Conservation (phyloP, 2,329 filamentous ascomycete species). For the Nigrograna mackinnonii region DNA sequence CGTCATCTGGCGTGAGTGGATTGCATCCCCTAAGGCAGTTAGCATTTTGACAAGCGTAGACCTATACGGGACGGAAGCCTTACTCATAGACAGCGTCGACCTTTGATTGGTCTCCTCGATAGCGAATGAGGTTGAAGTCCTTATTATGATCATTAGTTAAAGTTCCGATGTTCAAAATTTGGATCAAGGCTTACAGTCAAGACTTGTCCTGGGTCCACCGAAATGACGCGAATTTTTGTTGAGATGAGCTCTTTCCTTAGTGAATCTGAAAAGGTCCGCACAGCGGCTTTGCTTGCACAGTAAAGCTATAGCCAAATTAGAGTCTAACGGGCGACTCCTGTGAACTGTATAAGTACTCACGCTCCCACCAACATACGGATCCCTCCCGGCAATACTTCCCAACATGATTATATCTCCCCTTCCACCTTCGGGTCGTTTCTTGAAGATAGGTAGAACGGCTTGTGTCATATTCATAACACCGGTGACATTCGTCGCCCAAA, state of each 20-base stretch:
- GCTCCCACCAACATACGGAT: slow-evolving; percentile 78
- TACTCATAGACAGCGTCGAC: slow-evolving; percentile 81
- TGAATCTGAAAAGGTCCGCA: slow-evolving; percentile 79
- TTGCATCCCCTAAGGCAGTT: slow-evolving; percentile 55
- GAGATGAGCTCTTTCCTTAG: slow-evolving; percentile 79
- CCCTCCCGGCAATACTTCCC: slow-evolving; percentile 82
- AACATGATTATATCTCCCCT: slow-evolving; percentile 92
- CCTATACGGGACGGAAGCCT: slow-evolving; percentile 3
- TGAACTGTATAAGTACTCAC: slow-evolving; percentile 10
- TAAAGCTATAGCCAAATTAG: slow-evolving; percentile 51
- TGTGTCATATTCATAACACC: slow-evolving; percentile 96
- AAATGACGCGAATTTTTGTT: slow-evolving; percentile 78
- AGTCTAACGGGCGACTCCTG: neutral
- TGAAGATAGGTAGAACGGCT: slow-evolving; percentile 79
- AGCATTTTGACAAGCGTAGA: slow-evolving; percentile 4
- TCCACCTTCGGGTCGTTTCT: slow-evolving; percentile 67
- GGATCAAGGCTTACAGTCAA: slow-evolving; percentile 60
- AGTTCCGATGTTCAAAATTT: neutral
- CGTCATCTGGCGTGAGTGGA: slow-evolving; percentile 82
- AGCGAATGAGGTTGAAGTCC: slow-evolving; percentile 84
- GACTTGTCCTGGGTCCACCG: slow-evolving; percentile 86
- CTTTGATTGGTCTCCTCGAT: slow-evolving; percentile 82
- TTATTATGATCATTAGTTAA: slow-evolving; percentile 5
- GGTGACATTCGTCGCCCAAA: slow-evolving; percentile 89
- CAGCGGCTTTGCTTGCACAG: slow-evolving; percentile 88